Evolutionary conservation across 768 basidiomycete species (phyloP), one percentile per base, ranked within the genome.

Genomic region (Collybiopsis confluens): DNA sequence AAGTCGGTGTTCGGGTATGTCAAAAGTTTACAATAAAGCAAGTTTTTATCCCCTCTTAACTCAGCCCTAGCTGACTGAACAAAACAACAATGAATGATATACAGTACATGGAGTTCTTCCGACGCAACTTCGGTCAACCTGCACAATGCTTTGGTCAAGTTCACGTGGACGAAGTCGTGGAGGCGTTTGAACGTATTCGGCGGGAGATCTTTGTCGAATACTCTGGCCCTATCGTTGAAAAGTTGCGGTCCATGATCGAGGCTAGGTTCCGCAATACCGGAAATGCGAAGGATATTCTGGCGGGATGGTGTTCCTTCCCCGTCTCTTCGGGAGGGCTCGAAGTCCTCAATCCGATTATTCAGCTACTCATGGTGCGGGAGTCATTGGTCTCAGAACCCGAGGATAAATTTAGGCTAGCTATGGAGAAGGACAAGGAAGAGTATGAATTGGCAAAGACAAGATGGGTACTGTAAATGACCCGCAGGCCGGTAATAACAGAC

Each of bases 221-320:
- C 44, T 27, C 24, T 2, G 44, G 54, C 28, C 24, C 57, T 72
- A 9, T 73, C 70, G 59, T 68, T 35, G 60, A 54, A 20, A 56
- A 64, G 33, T 42, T 70, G 11, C 59, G 59, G 10, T 18, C 54
- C 3, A 56, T 65, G 42, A 60, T 74, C 28, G 61, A 62, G 24
- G 56, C 60, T 15, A 65, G 70, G 1, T 74, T 73, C 43, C 65
- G 61, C 3, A 27, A 33, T 33, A 13, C 30, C 13, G 13, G 5
- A 5, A 13, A 33, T 5, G 58, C 70, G 1, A 58, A 52, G 2
- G 66, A 73, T 48, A 61, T 76, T 6, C 74, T 72, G 1, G 66
- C 70, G 38, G 73, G 73, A 2, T 74, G 71, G 54, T 74, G 71
- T 60, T 74, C 70, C 60, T 68, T 73, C 54, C 70, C 73, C 0